A percentile compares a stretch with the other conserved stretches of the same genome.
These are phyloP conservation scores for Talaromyces sp. DNA, from an alignment of 2,329 filamentous ascomycete genomes.

Conservation along the genomic window DNA sequence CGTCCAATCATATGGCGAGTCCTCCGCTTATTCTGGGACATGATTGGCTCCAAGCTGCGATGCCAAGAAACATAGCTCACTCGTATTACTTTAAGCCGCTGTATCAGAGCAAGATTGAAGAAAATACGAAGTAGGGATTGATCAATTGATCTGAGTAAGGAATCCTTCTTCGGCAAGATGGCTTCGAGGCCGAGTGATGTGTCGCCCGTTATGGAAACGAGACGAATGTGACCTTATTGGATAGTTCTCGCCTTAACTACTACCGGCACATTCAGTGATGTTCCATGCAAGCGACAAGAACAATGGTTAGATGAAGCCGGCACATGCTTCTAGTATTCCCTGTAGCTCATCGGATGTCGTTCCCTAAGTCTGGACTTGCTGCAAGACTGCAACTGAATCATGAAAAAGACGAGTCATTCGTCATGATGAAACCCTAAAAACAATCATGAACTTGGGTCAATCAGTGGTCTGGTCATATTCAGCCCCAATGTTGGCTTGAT, in stretches of 20 bases:
- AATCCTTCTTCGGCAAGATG: neutral
- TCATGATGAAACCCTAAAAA: neutral
- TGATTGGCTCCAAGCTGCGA: neutral
- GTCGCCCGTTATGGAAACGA: neutral
- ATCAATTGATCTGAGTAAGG: neutral
- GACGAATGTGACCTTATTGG: neutral
- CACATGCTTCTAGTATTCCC: too few species aligned
- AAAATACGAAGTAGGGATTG: neutral
- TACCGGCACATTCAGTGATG: too few species aligned
- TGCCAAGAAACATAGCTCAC: neutral
- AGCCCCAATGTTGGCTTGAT: neutral
- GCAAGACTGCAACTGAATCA: neutral
- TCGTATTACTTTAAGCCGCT: slow-evolving; percentile 2
- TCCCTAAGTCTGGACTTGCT: too few species aligned
- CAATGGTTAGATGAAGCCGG: too few species aligned
- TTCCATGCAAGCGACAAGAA: too few species aligned
- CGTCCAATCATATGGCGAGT: neutral
- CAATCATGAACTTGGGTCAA: neutral
- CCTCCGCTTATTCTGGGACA: neutral
- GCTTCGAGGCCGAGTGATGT: neutral
- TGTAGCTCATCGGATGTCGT: too few species aligned
- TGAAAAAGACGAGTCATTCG: neutral
- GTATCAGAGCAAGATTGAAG: neutral
- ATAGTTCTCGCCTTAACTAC: neutral
- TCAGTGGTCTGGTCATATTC: neutral